Evolutionary conservation across 176 grass and related monocot genomes (phyloP).

Genomic region (Pharus latifolius): DNA sequence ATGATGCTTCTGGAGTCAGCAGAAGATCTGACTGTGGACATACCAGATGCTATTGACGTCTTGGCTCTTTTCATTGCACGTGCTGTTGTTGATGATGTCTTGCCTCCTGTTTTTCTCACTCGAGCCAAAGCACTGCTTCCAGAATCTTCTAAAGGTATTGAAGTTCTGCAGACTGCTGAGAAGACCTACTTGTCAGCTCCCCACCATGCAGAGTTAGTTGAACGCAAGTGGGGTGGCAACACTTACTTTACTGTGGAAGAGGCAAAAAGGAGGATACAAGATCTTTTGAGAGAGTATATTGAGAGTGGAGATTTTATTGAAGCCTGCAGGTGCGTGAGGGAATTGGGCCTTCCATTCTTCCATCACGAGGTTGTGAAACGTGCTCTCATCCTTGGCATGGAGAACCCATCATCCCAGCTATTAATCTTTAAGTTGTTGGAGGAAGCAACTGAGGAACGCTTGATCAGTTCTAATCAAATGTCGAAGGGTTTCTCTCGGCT

Average conservation of each 20-base stretch:
- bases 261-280: constrained; percentile 56
- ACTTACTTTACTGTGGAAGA: constrained; percentile 64
- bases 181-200: constrained; percentile 82
- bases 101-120: constrained; percentile 61
- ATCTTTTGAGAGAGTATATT: constrained; percentile 58
- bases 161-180: constrained; percentile 48
- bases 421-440: constrained; percentile 57
- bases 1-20: constrained; percentile 60
- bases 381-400: constrained; percentile 55
- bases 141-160: constrained; percentile 46
- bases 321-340: constrained; percentile 77
- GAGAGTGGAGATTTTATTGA: constrained; percentile 56
- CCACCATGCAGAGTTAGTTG: constrained; percentile 69
- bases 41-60: constrained; percentile 66
- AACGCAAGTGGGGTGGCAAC: constrained; percentile 66
- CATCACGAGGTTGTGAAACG: constrained; percentile 90
- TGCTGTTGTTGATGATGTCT: constrained; percentile 70
- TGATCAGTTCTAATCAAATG: constrained; percentile 83
- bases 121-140: constrained; percentile 47
- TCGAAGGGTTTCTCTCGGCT: constrained; percentile 65
- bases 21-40: constrained; percentile 67
- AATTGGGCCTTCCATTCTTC: constrained; percentile 69
- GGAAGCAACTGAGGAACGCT: constrained; percentile 45
- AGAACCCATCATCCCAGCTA: constrained; percentile 36
- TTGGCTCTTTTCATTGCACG: constrained; percentile 68